A percentile compares a stretch with the other conserved stretches of the same genome.
These are phyloP conservation scores for Fusarium clavum DNA, from an alignment of 2,329 filamentous ascomycete species.

Conservation along the genomic window DNA sequence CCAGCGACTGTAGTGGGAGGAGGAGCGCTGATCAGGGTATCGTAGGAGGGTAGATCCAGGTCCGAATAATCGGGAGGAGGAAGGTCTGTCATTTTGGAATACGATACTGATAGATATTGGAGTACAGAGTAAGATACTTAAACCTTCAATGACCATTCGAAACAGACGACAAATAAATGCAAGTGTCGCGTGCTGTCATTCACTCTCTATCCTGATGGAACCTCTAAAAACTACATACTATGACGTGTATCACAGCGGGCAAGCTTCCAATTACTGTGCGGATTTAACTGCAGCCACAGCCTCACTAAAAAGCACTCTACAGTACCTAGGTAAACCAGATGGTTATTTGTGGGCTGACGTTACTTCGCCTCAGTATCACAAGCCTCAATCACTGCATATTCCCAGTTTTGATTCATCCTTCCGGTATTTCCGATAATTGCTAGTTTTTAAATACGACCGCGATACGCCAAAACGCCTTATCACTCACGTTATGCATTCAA, in stretches of 20 bases:
- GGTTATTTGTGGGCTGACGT: not conserved
- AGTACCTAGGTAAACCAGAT: not conserved
- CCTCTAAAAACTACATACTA: slow-evolving; percentile 4
- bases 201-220: slow-evolving; percentile 12
- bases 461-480: slow-evolving; percentile 34
- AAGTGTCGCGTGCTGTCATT: slow-evolving; percentile 26
- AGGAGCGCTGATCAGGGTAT: slow-evolving; percentile 23
- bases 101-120: not conserved
- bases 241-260: slow-evolving; percentile 32
- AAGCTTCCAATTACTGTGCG: slow-evolving; percentile 6
- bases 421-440: slow-evolving; percentile 21
- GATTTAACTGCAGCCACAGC: slow-evolving; percentile 7
- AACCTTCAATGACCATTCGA: not conserved
- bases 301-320: not conserved
- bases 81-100: slow-evolving; percentile 27
- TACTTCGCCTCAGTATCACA: slow-evolving; percentile 17
- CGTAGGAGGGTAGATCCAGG: slow-evolving; percentile 43
- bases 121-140: not conserved
- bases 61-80: slow-evolving; percentile 23
- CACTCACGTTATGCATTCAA: not conserved
- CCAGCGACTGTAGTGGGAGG: slow-evolving; percentile 7
- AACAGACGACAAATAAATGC: not conserved
- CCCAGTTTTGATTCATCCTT: not conserved
- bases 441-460: slow-evolving; percentile 14
- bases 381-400: slow-evolving; percentile 1